These are phyloP conservation scores for Cutaneotrichosporon mucoides DNA, from an alignment of 1,284 basidiomycete species.

Conservation along the genomic window DNA sequence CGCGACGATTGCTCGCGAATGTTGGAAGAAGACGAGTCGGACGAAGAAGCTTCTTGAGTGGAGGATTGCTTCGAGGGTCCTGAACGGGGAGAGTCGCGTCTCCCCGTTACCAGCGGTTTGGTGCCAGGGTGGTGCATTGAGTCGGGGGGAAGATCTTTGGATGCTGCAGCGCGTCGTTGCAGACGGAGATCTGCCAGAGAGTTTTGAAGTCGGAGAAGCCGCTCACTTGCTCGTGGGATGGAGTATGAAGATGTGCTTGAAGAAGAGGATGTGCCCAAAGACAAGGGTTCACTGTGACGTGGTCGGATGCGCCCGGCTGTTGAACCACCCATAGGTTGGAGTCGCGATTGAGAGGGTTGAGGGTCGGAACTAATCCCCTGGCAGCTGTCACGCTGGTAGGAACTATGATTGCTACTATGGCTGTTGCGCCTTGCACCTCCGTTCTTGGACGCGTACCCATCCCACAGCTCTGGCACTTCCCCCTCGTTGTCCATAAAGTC, in stretches of 20 bases:
- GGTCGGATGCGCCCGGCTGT: background rate
- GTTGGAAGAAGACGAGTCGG: background rate
- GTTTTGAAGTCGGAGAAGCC: constrained; percentile 15
- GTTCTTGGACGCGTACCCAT: background rate
- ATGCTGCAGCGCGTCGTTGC: background rate
- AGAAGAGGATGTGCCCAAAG: background rate
- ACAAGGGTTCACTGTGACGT: background rate
- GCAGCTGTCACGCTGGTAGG: constrained; percentile 2
- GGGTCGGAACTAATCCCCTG: background rate
- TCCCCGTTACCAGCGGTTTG: background rate
- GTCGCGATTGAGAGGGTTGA: background rate
- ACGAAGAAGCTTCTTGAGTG: background rate
- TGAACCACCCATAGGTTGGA: background rate
- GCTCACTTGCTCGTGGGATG: constrained; percentile 14
- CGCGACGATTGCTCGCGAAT: background rate
- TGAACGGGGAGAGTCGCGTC: background rate
- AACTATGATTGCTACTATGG: background rate
- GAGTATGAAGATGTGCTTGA: background rate
- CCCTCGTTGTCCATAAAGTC: too few species aligned
- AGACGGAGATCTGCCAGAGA: constrained; percentile 20
- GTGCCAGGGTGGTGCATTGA: background rate
- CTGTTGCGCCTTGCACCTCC: background rate
- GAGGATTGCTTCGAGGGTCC: background rate
- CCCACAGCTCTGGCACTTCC: background rate
- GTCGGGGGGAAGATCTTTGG: background rate